Percentiles rank a stretch among this genome's conserved stretches.
Evolutionary conservation across 441 rosid species (phyloP).

Genomic region (Viola pubescens): DNA sequence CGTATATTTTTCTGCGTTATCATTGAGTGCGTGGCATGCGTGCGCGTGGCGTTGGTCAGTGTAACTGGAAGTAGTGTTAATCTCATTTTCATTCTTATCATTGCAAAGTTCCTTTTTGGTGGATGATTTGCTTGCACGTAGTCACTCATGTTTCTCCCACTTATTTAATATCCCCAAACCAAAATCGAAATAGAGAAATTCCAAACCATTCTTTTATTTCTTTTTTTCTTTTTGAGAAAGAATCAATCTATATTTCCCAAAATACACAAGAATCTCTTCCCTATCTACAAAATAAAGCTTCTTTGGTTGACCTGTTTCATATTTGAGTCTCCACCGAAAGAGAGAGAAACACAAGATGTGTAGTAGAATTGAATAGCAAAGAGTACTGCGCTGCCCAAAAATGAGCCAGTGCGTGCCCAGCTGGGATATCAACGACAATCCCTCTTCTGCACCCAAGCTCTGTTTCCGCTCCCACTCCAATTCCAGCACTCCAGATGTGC

Average conservation of each 20-base stretch:
- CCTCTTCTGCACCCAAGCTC: slow-evolving; percentile 20
- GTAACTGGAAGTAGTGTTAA: too few species aligned
- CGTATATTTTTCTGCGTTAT: too few species aligned
- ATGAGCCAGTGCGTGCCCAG: slow-evolving; percentile 89
- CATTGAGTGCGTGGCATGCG: too few species aligned
- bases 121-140: background rate
- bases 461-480: slow-evolving; percentile 34
- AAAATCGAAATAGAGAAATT: too few species aligned
- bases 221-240: background rate
- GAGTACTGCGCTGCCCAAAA: background rate
- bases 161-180: too few species aligned
- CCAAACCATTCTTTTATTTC: too few species aligned
- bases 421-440: slow-evolving; percentile 51
- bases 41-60: too few species aligned
- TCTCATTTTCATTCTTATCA: background rate
- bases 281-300: too few species aligned
- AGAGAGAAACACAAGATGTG: too few species aligned
- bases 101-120: background rate
- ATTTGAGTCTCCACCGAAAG: too few species aligned
- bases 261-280: too few species aligned
- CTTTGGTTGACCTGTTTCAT: background rate
- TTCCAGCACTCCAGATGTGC: slow-evolving; percentile 28
- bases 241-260: background rate
- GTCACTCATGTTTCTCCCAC: background rate
- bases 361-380: too few species aligned